These are phyloP conservation scores for Paecilomyces formosus DNA, from an alignment of 2,329 filamentous ascomycete species.

Conservation along the genomic window DNA sequence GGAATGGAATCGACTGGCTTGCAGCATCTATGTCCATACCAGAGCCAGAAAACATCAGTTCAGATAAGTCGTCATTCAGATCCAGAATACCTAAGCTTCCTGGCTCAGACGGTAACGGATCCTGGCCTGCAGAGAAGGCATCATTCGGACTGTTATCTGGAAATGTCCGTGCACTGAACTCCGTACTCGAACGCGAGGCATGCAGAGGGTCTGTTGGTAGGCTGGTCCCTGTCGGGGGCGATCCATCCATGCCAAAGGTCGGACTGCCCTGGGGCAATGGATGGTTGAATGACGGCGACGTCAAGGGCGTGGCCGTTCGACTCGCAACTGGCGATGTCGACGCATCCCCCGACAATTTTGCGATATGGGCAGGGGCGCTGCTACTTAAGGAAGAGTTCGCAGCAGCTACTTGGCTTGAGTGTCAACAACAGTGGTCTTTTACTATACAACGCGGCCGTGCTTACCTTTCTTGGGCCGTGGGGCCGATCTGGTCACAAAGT, in stretches of 20 bases:
- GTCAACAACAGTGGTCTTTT: neutral
- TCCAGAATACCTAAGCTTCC: neutral
- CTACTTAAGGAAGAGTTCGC: neutral
- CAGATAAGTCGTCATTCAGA: neutral
- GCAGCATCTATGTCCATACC: constrained; percentile 5
- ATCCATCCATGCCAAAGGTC: neutral
- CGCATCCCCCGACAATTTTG: neutral
- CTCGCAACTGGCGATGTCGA: neutral
- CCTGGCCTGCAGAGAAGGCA: neutral
- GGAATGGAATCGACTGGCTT: constrained; percentile 5
- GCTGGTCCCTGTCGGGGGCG: neutral
- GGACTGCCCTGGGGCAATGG: neutral
- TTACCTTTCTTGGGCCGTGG: constrained; percentile 42
- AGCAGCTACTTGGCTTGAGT: neutral
- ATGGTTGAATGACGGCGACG: neutral
- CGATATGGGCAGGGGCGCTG: neutral
- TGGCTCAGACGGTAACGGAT: neutral
- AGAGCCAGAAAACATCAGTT: constrained; percentile 6
- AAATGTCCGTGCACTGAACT: neutral
- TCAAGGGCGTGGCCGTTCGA: neutral
- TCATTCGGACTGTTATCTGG: neutral
- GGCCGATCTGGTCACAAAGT: constrained; percentile 33
- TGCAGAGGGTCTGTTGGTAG: neutral
- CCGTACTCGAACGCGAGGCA: neutral
- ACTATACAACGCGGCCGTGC: constrained; percentile 1